phyloP scores from a whole-genome alignment of 192 early-diverging fungal species.

The Dissophora ornata region DNA sequence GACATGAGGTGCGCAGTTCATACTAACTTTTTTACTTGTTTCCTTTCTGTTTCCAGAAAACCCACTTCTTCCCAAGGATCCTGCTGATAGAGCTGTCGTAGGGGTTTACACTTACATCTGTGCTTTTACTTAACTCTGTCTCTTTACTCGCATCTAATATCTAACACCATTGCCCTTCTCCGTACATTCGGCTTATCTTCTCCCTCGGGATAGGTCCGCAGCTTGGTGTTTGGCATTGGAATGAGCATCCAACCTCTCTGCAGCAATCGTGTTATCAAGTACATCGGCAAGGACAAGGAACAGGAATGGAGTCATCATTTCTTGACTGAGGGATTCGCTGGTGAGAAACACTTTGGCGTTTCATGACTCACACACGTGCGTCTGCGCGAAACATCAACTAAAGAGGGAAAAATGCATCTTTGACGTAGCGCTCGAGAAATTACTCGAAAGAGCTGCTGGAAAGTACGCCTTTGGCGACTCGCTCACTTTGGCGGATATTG shows the following conservation, averaged over 20 bases:
- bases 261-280: constrained; percentile 75
- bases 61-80: constrained; percentile 81
- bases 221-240: constrained; percentile 74
- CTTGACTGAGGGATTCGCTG: constrained; percentile 67
- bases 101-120: too few species aligned
- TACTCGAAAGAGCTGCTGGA: constrained; percentile 73
- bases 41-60: constrained; percentile 6
- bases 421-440: constrained; percentile 43
- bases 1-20: not conserved
- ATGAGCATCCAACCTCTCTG: constrained; percentile 91
- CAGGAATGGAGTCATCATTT: constrained; percentile 69
- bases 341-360: constrained; percentile 53
- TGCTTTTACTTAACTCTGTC: too few species aligned
- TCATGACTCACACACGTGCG: too few species aligned
- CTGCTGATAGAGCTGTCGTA: constrained; percentile 68
- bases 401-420: not conserved
- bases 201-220: constrained; percentile 64
- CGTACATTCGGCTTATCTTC: too few species aligned
- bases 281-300: constrained; percentile 61
- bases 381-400: too few species aligned
- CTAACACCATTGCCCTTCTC: not conserved
- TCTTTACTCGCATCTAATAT: too few species aligned
- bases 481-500: constrained; percentile 88
- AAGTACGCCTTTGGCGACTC: constrained; percentile 83
- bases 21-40: not conserved